phyloP scores from a whole-genome alignment of 225 moss, liverwort and hornwort genomes.

The Pseudisothecium myosuroides region DNA sequence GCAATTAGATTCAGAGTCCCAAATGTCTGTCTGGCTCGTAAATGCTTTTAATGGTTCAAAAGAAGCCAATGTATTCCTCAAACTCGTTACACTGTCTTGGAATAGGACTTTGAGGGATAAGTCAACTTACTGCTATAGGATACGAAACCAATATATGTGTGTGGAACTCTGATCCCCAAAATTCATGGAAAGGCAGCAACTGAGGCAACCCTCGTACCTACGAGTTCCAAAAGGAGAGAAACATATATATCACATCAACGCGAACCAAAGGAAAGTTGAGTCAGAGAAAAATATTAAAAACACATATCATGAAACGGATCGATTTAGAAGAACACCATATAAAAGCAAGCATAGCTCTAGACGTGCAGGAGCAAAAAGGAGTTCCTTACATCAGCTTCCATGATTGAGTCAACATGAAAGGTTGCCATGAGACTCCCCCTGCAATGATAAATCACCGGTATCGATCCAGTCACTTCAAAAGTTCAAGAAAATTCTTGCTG shows the following conservation, averaged over 20 bases:
- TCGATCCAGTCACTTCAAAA: background rate
- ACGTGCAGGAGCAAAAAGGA: background rate
- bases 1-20: background rate
- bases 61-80: background rate
- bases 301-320: background rate
- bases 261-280: background rate
- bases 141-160: constrained; percentile 75
- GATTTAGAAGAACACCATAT: background rate
- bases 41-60: background rate
- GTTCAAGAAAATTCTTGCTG: background rate
- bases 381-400: constrained; percentile 49
- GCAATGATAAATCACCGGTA: background rate
- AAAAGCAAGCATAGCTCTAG: background rate
- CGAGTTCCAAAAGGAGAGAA: background rate
- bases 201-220: constrained; percentile 55
- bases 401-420: constrained; percentile 28
- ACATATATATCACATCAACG: background rate
- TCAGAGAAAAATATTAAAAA: background rate
- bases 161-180: constrained; percentile 41
- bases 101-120: background rate
- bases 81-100: background rate
- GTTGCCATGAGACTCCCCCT: constrained; percentile 46
- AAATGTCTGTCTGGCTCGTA: background rate
- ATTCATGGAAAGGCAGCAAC: constrained; percentile 54
- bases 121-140: constrained; percentile 18